Evolutionary conservation across 2,329 filamentous ascomycete genomes (phyloP).

Genomic region (Botrytis hyacinthi): DNA sequence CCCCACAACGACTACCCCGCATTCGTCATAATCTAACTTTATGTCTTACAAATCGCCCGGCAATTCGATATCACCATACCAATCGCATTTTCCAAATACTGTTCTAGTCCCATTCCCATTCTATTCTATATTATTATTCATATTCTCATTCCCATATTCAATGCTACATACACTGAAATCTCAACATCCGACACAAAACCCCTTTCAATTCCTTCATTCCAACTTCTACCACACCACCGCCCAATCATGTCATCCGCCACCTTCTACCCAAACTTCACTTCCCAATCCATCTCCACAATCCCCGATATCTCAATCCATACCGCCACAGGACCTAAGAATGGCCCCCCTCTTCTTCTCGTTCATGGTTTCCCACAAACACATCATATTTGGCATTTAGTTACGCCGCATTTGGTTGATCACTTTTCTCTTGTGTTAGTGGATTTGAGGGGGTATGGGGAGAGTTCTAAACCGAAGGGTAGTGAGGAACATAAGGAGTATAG

Average conservation of each 20-base stretch:
- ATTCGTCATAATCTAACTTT: background rate
- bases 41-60: background rate
- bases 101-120: background rate
- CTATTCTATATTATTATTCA: no score
- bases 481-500: constrained; percentile 40
- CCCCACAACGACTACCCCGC: background rate
- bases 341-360: constrained; percentile 47
- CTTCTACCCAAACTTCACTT: constrained; percentile 2
- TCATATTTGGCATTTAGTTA: constrained; percentile 52
- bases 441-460: constrained; percentile 52
- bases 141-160: background rate
- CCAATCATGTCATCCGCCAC: background rate
- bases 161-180: background rate
- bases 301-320: background rate
- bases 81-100: background rate
- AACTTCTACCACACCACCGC: background rate
- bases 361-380: constrained; percentile 54
- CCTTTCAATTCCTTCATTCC: background rate
- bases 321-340: background rate
- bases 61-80: background rate
- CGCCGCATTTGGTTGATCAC: constrained; percentile 40
- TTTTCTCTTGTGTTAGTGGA: constrained; percentile 49
- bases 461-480: constrained; percentile 44
- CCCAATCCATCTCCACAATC: background rate
- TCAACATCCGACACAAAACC: no score